Evolutionary conservation across 2,329 filamentous ascomycete species (phyloP), one percentile per base, ranked within the genome.

Genomic region (Stagonosporopsis cucurbitacearum): DNA sequence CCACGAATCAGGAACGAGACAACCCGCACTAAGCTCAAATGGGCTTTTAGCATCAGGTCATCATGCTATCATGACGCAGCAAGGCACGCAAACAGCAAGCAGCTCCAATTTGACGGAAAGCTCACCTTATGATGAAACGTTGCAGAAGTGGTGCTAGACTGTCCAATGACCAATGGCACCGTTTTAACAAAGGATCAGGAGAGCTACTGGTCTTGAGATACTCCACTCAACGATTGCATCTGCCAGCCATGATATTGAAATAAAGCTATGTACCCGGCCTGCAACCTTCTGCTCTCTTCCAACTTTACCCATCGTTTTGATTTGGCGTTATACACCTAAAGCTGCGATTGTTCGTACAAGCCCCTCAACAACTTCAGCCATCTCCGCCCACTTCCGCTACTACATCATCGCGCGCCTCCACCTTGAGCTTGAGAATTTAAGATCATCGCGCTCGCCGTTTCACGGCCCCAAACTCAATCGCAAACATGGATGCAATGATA

Each of bases 401-500:
- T 50, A 58, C 55, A 54, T 58, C 50, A 58, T 50, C 41, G 47
- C 30, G 44, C 40, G 41, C 40, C 45, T 50, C 26, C 45, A 50
- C 45, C 39, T 30, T 36, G 44, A 28, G 51, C 20, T 51, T 48
- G 32, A 54, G 44, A 28, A 50, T 19, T 51, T 48, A 35, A 54
- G 48, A 37, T 49, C 44, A 32, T 39, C 36, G 39, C 47, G 35
- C 52, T 42, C 51, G 52, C 39, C 30, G 32, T n/a, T 39, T 41
- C 25, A 42, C 19, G 6, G 6, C 28, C 15, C 22, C 32, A 56
- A 8, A 39, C 17, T 54, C 45, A 40, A 45, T 45, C 48, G 48
- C 41, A 47, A 62, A 23, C 20, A 69, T 69, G 66, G 66, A 69
- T 40, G 63, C 65, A 39, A 69, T 69, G 64, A 44, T 63, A 40